Base-by-base conservation (phyloP, 306 rosid species). In the Casuarina equisetifolia region DNA sequence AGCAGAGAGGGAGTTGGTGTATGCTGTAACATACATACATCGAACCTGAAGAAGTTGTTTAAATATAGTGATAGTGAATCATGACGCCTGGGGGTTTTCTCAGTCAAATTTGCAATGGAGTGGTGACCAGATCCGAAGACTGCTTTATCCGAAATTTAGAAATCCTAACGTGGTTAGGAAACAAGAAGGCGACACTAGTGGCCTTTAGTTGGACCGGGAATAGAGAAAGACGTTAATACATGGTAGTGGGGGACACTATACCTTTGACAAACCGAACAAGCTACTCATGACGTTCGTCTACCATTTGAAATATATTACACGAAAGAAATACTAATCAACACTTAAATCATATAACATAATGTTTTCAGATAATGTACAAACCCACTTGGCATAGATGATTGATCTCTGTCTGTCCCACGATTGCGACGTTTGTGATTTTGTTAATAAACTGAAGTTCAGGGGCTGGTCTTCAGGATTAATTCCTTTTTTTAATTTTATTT, bases 71-170 rank as follows among this genome's bases (percentile, higher is more conserved):
- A 39, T 66, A 15, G 71, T 66, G 42, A 66, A 66, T 66, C 50
- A 66, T 40, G 71, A 66, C 71, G 71, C 36, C 8, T 39, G 6
- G 51, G 51, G 9, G 50, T 64, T 79, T 69, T 2, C 46, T 38
- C 35, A 49, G 78, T 79, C 82, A 79, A 73, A 73, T 6, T 49
- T 38, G 82, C 69, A 73, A 79, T 79, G 78, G 35, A 72, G 78
- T 40, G 39, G 68, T 25, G 58, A 45, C 44, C 73, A 49, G 68
- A 79, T 8, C 13, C 15, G 55, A 20, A 43, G 80, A 45, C 57
- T 57, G 74, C 75, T 68, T 59, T 46, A 20, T 72, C 63, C 43
- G 72, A 44, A 69, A 69, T 11, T 63, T 3, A 6, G 4, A 64
- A 6, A 17, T 25, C 32, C 32, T 25, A 25, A 25, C 32, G 32